Conservation (phyloP, 179 eudicot species). For the Silene noctiflora region DNA sequence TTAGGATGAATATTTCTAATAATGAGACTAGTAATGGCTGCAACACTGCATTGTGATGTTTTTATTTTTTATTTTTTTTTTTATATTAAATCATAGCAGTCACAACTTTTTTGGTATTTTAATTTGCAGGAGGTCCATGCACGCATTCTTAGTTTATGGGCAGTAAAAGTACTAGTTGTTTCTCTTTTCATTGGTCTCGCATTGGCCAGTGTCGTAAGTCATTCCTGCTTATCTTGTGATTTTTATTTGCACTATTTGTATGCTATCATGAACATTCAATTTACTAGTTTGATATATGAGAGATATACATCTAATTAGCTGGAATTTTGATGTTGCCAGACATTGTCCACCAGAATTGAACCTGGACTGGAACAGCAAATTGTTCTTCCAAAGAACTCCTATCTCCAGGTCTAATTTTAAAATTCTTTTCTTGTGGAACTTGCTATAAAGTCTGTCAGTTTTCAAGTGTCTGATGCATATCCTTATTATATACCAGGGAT, state of each 20-base stretch:
- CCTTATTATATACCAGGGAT: conserved; percentile 56
- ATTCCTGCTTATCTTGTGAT: conserved; percentile 3
- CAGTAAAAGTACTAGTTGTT: conserved; percentile 68
- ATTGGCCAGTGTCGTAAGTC: conserved; percentile 92
- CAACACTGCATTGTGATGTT: not conserved
- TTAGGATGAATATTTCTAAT: not conserved
- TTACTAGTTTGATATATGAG: not conserved
- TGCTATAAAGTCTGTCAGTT: conserved; percentile 2
- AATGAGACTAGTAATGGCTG: not conserved
- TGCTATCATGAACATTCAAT: not conserved
- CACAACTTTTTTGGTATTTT: conserved; percentile 9
- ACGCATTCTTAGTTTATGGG: conserved; percentile 76
- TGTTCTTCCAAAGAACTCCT: conserved; percentile 96
- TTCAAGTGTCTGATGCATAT: conserved; percentile 16
- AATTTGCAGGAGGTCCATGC: conserved; percentile 82
- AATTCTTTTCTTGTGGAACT: not conserved
- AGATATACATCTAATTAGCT: conserved; percentile 11
- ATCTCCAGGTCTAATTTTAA: conserved; percentile 74
- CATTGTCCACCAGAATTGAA: conserved; percentile 89
- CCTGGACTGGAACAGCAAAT: conserved; percentile 97
- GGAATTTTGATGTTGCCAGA: conserved; percentile 38
- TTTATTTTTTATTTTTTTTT: no score
- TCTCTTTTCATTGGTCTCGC: conserved; percentile 67
- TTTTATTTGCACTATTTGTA: conserved; percentile 1
- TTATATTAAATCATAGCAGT: not conserved